Evolutionary conservation across 2,329 filamentous ascomycete species (phyloP).

Genomic region (Aspergillus proliferans): DNA sequence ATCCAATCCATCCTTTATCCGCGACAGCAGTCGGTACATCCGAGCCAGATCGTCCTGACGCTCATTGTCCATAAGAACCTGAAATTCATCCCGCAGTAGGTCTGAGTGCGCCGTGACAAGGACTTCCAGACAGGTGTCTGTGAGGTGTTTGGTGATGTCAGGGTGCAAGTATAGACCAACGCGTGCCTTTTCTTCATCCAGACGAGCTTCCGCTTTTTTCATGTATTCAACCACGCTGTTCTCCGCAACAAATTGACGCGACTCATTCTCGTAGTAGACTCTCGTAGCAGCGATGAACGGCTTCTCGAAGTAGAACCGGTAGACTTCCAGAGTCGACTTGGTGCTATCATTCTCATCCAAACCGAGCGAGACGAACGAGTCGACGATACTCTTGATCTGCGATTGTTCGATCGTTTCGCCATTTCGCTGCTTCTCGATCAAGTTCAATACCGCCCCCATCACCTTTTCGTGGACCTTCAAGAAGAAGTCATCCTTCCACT

Average conservation of each 20-base stretch:
- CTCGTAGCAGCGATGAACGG: constrained; percentile 84
- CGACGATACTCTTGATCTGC: constrained; percentile 94
- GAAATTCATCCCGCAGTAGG: constrained; percentile 91
- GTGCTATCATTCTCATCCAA: constrained; percentile 87
- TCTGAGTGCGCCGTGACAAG: constrained; percentile 82
- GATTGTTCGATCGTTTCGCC: constrained; percentile 96
- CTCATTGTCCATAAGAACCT: constrained; percentile 86
- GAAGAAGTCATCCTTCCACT: constrained; percentile 92
- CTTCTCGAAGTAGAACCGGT: constrained; percentile 83
- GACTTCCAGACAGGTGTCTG: constrained; percentile 79
- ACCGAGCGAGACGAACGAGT: constrained; percentile 92
- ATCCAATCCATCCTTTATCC: constrained; percentile 86
- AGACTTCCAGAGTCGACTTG: constrained; percentile 93
- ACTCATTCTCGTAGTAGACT: constrained; percentile 84
- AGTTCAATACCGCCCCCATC: constrained; percentile 88
- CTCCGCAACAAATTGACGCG: constrained; percentile 87
- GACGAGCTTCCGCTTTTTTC: constrained; percentile 91
- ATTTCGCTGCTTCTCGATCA: constrained; percentile 94
- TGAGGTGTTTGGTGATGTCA: constrained; percentile 78
- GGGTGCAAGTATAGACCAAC: constrained; percentile 86
- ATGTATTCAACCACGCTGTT: constrained; percentile 99
- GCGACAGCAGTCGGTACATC: constrained; percentile 87
- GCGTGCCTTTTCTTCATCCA: constrained; percentile 90
- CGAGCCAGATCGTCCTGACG: constrained; percentile 90
- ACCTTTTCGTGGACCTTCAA: constrained; percentile 75